Evolutionary conservation across 768 basidiomycete species (phyloP).

Genomic region (Astraeus odoratus): DNA sequence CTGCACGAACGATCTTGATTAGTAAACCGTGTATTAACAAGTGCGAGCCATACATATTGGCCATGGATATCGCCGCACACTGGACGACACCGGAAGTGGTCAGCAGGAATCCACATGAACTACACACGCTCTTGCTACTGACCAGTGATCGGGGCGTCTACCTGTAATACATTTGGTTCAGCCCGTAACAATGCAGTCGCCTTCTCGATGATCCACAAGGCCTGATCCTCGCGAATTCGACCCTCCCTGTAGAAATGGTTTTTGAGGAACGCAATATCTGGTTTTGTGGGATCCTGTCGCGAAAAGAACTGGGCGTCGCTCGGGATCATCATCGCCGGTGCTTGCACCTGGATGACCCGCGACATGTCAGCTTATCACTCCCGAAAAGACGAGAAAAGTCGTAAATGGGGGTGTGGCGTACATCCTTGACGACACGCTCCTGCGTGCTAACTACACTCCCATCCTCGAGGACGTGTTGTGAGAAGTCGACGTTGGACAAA

Average conservation of each 20-base stretch:
- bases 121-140: constrained; percentile 3
- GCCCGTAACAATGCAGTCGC: constrained; percentile 75
- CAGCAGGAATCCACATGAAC: constrained; percentile 3
- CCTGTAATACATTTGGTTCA: constrained; percentile 87
- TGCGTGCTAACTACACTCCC: constrained; percentile 88
- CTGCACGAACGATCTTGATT: constrained; percentile 31
- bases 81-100: constrained; percentile 23
- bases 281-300: constrained; percentile 75
- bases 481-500: constrained; percentile 75
- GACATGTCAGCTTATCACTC: neutral
- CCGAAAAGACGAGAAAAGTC: constrained; percentile 6
- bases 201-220: constrained; percentile 86
- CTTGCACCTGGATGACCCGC: constrained; percentile 69
- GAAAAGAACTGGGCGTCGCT: constrained; percentile 94
- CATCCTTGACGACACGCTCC: constrained; percentile 95
- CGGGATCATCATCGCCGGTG: constrained; percentile 89
- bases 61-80: constrained; percentile 99
- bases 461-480: constrained; percentile 89
- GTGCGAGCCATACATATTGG: constrained; percentile 74
- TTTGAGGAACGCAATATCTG: constrained; percentile 94
- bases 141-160: constrained; percentile 99
- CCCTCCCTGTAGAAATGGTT: constrained; percentile 99
- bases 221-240: constrained; percentile 88
- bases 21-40: constrained; percentile 6
- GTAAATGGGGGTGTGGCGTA: constrained; percentile 30